Conservation (phyloP, 306 rosid species). For the Nissolia schottii region DNA sequence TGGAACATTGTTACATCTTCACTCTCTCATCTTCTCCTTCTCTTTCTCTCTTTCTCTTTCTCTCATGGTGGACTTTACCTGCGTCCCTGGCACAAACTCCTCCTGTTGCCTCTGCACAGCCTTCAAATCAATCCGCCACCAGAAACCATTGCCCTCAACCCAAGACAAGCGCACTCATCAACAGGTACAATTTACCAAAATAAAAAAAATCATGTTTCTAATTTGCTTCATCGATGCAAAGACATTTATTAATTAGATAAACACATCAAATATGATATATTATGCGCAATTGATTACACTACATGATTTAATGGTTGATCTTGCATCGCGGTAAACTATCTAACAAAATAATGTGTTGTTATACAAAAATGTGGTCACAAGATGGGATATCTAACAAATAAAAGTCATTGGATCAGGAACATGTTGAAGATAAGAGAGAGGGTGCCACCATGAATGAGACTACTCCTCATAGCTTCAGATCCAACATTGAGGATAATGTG, state of each 20-base stretch:
- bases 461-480: slow-evolving; percentile 25
- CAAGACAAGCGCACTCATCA: neutral
- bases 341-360: too few species aligned
- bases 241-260: too few species aligned
- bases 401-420: neutral
- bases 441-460: slow-evolving; percentile 20
- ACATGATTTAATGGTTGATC: too few species aligned
- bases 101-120: slow-evolving; percentile 27
- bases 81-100: slow-evolving; percentile 26
- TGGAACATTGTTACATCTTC: slow-evolving; percentile 11
- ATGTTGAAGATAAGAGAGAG: neutral
- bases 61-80: slow-evolving; percentile 44
- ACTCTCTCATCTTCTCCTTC: neutral
- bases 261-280: too few species aligned
- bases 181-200: neutral
- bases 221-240: neutral
- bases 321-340: too few species aligned
- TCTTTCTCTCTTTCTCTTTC: neutral
- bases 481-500: neutral
- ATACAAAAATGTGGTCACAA: neutral
- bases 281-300: too few species aligned
- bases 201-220: neutral
- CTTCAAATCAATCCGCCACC: slow-evolving; percentile 36
- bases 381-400: neutral
- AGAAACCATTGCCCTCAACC: slow-evolving; percentile 6